A percentile compares a stretch with the other conserved stretches of the same genome.
Conservation (phyloP, 371 early-diverging fungal genomes). For the Cokeromyces recurvatus region DNA sequence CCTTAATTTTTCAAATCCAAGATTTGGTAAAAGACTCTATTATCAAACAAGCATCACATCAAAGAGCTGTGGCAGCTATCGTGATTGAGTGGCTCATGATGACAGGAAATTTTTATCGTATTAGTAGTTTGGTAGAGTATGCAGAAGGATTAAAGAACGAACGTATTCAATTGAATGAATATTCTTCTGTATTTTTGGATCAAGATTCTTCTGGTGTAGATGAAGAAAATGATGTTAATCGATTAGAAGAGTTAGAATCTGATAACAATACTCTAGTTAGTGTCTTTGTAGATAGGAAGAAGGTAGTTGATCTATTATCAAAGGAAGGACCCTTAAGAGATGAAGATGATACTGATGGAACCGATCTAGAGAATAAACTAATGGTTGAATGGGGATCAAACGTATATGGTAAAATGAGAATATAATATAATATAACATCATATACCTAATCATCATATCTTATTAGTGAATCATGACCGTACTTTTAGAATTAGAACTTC, state of each 20-base stretch:
- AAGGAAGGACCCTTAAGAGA: slow-evolving; percentile 40
- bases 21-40: slow-evolving; percentile 24
- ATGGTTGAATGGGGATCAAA: slow-evolving; percentile 38
- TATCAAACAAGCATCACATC: slow-evolving; percentile 36
- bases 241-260: slow-evolving; percentile 27
- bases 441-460: too few species aligned
- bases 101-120: slow-evolving; percentile 35
- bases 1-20: slow-evolving; percentile 62
- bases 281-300: slow-evolving; percentile 26
- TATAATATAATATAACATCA: too few species aligned
- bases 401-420: slow-evolving; percentile 23
- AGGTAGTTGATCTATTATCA: slow-evolving; percentile 35
- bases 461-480: slow-evolving; percentile 30
- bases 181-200: slow-evolving; percentile 27
- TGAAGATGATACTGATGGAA: slow-evolving; percentile 42
- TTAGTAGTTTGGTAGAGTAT: slow-evolving; percentile 25
- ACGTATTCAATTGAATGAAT: slow-evolving; percentile 29
- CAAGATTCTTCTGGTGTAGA: neutral
- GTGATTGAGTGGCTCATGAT: slow-evolving; percentile 51
- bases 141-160: slow-evolving; percentile 25
- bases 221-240: slow-evolving; percentile 3
- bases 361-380: slow-evolving; percentile 39
- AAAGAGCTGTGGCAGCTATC: slow-evolving; percentile 55
- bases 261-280: slow-evolving; percentile 21
- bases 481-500: slow-evolving; percentile 43